These are phyloP conservation scores for Pseudocercospora pini-densiflorae DNA, from an alignment of 2,329 filamentous ascomycete genomes.

Conservation along the genomic window DNA sequence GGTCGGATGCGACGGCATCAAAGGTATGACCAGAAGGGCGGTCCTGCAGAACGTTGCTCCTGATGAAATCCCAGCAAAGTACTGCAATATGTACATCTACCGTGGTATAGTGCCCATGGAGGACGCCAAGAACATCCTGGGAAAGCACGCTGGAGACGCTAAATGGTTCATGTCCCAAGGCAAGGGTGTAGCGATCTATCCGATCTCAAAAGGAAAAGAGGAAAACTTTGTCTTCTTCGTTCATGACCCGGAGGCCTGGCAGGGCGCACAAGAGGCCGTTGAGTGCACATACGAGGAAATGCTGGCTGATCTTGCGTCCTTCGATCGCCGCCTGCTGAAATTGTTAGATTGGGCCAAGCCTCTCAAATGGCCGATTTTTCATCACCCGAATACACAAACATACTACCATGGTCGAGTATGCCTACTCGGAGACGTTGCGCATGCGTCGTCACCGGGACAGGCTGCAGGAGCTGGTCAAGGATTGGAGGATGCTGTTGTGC, in stretches of 20 bases:
- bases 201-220: conserved; percentile 59
- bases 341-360: conserved; percentile 40
- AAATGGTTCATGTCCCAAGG: conserved; percentile 30
- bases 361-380: conserved; percentile 55
- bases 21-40: conserved; percentile 57
- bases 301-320: conserved; percentile 10
- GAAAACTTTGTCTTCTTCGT: conserved; percentile 63
- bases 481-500: conserved; percentile 59
- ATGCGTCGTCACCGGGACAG: conserved; percentile 60
- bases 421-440: conserved; percentile 62
- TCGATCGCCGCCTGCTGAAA: conserved; percentile 17
- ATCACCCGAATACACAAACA: conserved; percentile 47
- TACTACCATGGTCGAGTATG: conserved; percentile 46
- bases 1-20: conserved; percentile 69
- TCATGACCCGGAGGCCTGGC: conserved; percentile 39
- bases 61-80: conserved; percentile 51
- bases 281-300: conserved; percentile 24
- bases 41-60: conserved; percentile 56
- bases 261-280: conserved; percentile 47
- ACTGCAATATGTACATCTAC: conserved; percentile 65
- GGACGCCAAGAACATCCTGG: conserved; percentile 30
- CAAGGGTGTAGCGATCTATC: conserved; percentile 47
- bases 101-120: conserved; percentile 65
- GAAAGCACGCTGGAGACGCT: conserved; percentile 25
- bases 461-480: conserved; percentile 62